Evolutionary conservation across 2,329 filamentous ascomycete species (phyloP).

Genomic region (Orbilia ellipsospora): DNA sequence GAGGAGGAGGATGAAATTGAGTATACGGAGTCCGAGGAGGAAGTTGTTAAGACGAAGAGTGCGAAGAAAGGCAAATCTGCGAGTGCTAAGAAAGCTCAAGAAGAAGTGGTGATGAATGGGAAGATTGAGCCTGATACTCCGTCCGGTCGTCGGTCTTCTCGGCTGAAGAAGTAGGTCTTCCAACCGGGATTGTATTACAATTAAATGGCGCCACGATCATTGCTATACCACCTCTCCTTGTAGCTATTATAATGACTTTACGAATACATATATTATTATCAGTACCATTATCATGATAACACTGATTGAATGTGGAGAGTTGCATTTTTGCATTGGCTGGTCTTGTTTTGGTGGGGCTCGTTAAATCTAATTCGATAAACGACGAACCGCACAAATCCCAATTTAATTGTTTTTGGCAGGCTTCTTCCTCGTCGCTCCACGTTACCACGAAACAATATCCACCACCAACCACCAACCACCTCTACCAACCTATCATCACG

Average conservation of each 20-base stretch:
- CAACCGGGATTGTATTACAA: background rate
- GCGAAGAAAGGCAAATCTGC: slow-evolving; percentile 16
- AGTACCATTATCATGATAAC: background rate
- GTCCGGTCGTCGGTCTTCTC: slow-evolving; percentile 34
- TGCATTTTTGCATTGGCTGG: slow-evolving; percentile 46
- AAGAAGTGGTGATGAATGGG: slow-evolving; percentile 32
- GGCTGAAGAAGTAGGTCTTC: slow-evolving; percentile 37
- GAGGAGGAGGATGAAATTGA: slow-evolving; percentile 3
- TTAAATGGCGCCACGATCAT: too few relatives aligned
- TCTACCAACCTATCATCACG: slow-evolving; percentile 2
- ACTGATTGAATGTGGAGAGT: background rate
- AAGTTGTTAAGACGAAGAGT: slow-evolving; percentile 19
- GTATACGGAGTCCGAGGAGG: slow-evolving; percentile 1
- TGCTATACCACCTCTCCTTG: too few relatives aligned
- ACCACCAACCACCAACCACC: slow-evolving; percentile 4
- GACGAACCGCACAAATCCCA: slow-evolving; percentile 27
- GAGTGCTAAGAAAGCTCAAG: slow-evolving; percentile 11
- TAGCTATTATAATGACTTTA: too few relatives aligned
- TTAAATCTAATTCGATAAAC: slow-evolving; percentile 23
- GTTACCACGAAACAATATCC: background rate
- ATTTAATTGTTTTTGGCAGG: slow-evolving; percentile 42
- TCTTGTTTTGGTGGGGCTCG: slow-evolving; percentile 54
- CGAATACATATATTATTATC: slow-evolving; percentile 15
- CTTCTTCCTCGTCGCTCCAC: slow-evolving; percentile 7
- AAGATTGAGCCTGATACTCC: slow-evolving; percentile 25